Evolutionary conservation across 2,329 filamentous ascomycete genomes (phyloP).

Genomic region (Aspergillus proliferans): DNA sequence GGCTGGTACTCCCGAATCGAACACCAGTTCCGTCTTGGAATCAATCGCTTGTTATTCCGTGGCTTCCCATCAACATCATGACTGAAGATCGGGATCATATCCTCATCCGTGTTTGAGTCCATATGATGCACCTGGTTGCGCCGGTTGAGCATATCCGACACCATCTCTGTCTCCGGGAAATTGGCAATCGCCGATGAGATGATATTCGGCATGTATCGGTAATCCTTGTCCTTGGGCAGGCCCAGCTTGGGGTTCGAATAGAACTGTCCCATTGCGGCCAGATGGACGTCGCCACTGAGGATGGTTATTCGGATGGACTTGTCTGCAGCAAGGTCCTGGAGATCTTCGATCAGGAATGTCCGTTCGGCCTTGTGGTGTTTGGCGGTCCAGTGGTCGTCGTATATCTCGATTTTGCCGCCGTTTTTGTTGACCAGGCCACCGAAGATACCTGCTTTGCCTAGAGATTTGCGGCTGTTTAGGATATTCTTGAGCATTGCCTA

Average conservation of each 20-base stretch:
- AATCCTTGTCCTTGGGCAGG: constrained; percentile 81
- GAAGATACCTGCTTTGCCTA: constrained; percentile 74
- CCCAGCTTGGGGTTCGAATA: constrained; percentile 82
- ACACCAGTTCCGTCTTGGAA: constrained; percentile 93
- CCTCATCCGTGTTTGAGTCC: constrained; percentile 73
- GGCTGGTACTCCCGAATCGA: constrained; percentile 80
- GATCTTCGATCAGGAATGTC: constrained; percentile 76
- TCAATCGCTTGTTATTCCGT: constrained; percentile 81
- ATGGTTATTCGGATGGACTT: constrained; percentile 90
- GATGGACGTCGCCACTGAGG: constrained; percentile 85
- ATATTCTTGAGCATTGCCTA: constrained; percentile 61
- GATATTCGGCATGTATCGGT: constrained; percentile 94
- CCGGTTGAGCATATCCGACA: constrained; percentile 89
- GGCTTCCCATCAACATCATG: constrained; percentile 83
- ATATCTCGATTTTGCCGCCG: constrained; percentile 83
- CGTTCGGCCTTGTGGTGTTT: constrained; percentile 90
- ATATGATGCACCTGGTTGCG: constrained; percentile 70
- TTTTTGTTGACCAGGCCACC: constrained; percentile 79
- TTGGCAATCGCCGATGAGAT: constrained; percentile 94
- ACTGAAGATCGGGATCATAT: constrained; percentile 90
- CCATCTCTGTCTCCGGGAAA: constrained; percentile 74
- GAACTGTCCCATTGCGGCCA: constrained; percentile 89
- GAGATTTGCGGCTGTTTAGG: constrained; percentile 79
- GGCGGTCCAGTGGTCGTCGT: constrained; percentile 96
- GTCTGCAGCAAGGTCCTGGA: constrained; percentile 88